Base-by-base conservation (phyloP, 208 protist genomes). In the Leptomonas seymouri region DNA sequence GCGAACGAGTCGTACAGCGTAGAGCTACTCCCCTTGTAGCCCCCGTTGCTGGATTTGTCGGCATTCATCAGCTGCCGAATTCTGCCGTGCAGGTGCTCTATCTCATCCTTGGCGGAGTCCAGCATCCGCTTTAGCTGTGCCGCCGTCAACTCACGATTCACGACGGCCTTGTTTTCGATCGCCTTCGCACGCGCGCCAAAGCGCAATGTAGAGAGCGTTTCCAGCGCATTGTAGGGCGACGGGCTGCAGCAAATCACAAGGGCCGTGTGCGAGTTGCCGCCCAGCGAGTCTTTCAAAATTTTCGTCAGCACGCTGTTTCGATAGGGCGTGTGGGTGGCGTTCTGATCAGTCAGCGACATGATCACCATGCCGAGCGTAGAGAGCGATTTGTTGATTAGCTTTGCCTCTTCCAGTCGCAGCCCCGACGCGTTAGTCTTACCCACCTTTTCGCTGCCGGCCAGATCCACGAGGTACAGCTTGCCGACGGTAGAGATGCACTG, bases 301-400 rank as follows among this genome's bases (percentile, higher is more conserved):
- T 88, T 86, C 9, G 90, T 97, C 16, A 97, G 78, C 45, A 95
- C 91, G 57, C 89, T 95, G 62, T 97, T 86, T 23, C 93, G 85
- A 62, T 96, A 97, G 44, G 93, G 93, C 31, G 94, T 78, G 75
- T 96, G 84, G 23, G 56, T 71, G 2, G 78, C 42, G 48, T 54
- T 75, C 27, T 76, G 62, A 30, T 97, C 90, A n/a, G 86, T 87
- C 6, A 98, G 76, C 21, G 73, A 83, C 34, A 84, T 82, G 65
- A 98, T 98, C 27, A 96, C 90, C 56, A 90, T 75, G 42, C 94
- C 89, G 6, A 98, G 85, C 0, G 87, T 87, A 9, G 91, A 87
- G 39, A 98, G 85, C 4, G 93, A 97, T 46, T 90, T 88, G 75
- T 98, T 98, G 66, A 98, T 98, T 18, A 93, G 81, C 67, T 96